Percentiles rank a stretch among this genome's conserved stretches.
These are phyloP conservation scores for Talaromyces sp. DNA, from an alignment of 2,329 filamentous ascomycete genomes.

Conservation along the genomic window DNA sequence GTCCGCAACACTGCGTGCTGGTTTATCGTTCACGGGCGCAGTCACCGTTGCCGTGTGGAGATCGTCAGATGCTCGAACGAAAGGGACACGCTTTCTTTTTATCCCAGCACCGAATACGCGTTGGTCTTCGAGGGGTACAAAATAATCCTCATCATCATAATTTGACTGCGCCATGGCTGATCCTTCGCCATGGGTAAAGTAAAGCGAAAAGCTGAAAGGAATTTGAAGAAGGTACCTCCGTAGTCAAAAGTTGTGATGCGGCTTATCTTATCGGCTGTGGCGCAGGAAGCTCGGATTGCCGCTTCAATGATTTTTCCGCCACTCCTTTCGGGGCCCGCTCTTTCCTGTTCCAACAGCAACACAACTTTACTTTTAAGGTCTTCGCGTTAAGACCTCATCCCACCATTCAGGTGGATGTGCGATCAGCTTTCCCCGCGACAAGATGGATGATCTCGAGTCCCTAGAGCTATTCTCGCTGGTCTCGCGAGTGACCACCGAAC, in stretches of 20 bases:
- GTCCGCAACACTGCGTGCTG: slow-evolving; percentile 31
- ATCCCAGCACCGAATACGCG: slow-evolving; percentile 59
- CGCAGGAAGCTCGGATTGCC: neutral
- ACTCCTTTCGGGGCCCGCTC: neutral
- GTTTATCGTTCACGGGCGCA: slow-evolving; percentile 16
- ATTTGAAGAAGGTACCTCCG: neutral
- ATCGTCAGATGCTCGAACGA: slow-evolving; percentile 50
- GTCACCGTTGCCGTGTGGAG: slow-evolving; percentile 17
- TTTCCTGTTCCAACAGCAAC: neutral
- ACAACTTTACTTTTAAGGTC: neutral
- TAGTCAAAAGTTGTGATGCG: neutral
- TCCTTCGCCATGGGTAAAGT: neutral
- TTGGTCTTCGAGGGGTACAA: slow-evolving; percentile 54
- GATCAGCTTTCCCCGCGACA: neutral
- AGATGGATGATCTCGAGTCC: slow-evolving; percentile 87
- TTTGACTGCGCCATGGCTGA: slow-evolving; percentile 1
- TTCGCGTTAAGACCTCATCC: neutral
- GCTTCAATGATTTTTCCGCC: slow-evolving; percentile 14
- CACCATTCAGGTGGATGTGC: slow-evolving; percentile 6
- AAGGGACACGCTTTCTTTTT: slow-evolving; percentile 55
- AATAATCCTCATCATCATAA: slow-evolving; percentile 53
- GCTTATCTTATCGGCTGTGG: slow-evolving; percentile 16
- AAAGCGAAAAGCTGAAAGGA: too few relatives aligned
- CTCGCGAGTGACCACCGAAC: slow-evolving; percentile 86
- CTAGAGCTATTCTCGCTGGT: slow-evolving; percentile 92